Base-by-base conservation (phyloP, 805 yeast species). In the Dipodascopsis uninucleata region DNA sequence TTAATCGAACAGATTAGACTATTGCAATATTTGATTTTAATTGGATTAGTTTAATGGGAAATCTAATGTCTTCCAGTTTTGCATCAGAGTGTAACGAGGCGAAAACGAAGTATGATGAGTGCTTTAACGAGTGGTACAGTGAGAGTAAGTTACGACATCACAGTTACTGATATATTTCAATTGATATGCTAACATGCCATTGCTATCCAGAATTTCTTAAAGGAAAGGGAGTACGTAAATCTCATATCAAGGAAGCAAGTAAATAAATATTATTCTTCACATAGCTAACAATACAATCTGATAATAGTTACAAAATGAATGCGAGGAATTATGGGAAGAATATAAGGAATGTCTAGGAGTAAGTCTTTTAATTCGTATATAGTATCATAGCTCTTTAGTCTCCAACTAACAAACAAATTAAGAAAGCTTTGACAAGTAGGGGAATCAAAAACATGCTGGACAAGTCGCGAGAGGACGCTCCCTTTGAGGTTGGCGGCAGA, bases 81-180 rank as follows among this genome's bases (percentile, higher is more conserved):
- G 97, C 98, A 28, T 96, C 97, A 21, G 97, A 93, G 68, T 93
- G 98, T 67, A 86, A 95, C 18, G 84, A 79, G 28, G 76, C 82
- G 46, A 93, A 93, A 66, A 78, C 79, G 57, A 77, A 79, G 59
- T 93, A 93, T 61, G 97, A 93, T 62, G 83, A 81, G 59, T 93
- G 98, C 65, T 93, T 93, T 70, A 89, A 88, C 66, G 76, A 76
- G 55, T 89, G 98, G 98, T 93, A 93, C 63, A 81, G 93, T 4
- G 97, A 93, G 57, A 84, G 77, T 72, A 52, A 39, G 76, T 68
- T 22, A 33, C 6, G 29, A 12, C 12, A 26, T 26, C n/a, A 12
- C n/a, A 26, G 29, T 10, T 26, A n/a, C n/a, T 26, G 29, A 26
- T 26, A n/a, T 12, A 26, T 26, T 10, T n/a, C n/a, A n/a, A 26